phyloP scores from a whole-genome alignment of 2,329 filamentous ascomycete genomes.

The Scolecobasidium constrictum region DNA sequence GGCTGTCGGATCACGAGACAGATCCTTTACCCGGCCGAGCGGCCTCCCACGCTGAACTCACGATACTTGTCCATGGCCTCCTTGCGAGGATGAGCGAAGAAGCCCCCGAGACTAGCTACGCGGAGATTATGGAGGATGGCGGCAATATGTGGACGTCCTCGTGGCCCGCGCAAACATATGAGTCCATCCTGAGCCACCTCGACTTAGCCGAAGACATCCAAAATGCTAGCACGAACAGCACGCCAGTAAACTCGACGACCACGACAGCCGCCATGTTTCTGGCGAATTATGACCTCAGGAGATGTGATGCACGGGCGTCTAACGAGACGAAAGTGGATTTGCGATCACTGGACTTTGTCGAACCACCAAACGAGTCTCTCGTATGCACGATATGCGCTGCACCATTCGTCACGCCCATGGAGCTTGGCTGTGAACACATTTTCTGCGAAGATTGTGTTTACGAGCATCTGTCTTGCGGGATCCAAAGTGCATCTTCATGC shows the following conservation, averaged over 20 bases:
- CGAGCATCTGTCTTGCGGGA: slow-evolving; percentile 3
- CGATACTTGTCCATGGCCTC: too few relatives aligned
- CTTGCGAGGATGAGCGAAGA: background rate
- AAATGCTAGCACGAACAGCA: background rate
- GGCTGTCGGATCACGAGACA: too few relatives aligned
- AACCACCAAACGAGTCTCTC: slow-evolving; percentile 44
- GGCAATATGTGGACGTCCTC: too few relatives aligned
- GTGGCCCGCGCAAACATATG: background rate
- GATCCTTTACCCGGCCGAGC: too few relatives aligned
- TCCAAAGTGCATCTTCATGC: slow-evolving; percentile 31
- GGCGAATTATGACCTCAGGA: background rate
- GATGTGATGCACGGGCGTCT: background rate
- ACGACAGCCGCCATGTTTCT: background rate
- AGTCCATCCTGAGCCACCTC: background rate
- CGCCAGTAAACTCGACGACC: background rate
- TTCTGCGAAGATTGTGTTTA: slow-evolving; percentile 50
- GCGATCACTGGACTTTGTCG: slow-evolving; percentile 46
- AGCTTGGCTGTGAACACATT: slow-evolving; percentile 51
- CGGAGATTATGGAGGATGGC: too few relatives aligned
- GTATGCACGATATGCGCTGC: slow-evolving; percentile 55
- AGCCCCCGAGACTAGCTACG: background rate
- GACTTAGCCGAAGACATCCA: background rate
- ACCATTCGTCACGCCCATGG: slow-evolving; percentile 47
- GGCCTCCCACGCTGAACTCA: too few relatives aligned
- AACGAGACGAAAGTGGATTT: slow-evolving; percentile 37